phyloP scores from a whole-genome alignment of 2,329 filamentous ascomycete species.

The Pleurostoma richardsiae region DNA sequence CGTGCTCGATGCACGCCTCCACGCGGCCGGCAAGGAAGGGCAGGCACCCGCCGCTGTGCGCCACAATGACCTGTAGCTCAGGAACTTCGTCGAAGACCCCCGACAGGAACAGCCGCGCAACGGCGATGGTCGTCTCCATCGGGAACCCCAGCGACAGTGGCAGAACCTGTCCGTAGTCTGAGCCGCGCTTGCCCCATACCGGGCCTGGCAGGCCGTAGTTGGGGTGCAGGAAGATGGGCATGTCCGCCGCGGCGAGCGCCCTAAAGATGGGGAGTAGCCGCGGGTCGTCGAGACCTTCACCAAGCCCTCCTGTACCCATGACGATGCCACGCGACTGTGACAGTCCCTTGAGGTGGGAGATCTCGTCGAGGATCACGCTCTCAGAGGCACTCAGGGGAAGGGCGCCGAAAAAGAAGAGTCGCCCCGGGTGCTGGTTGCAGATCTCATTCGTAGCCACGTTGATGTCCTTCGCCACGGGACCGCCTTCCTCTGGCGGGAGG shows the following conservation, averaged over 20 bases:
- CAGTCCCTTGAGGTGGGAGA: conserved; percentile 56
- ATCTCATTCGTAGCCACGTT: conserved; percentile 71
- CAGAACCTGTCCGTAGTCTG: conserved; percentile 75
- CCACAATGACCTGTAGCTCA: conserved; percentile 65
- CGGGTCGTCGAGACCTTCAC: conserved; percentile 70
- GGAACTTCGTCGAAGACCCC: conserved; percentile 73
- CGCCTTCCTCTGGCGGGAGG: conserved; percentile 54
- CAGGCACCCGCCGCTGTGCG: conserved; percentile 78
- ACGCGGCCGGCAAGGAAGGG: conserved; percentile 80
- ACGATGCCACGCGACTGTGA: conserved; percentile 71
- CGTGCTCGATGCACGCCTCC: conserved; percentile 76
- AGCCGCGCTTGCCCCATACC: conserved; percentile 65
- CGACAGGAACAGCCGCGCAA: conserved; percentile 74
- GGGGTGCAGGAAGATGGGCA: conserved; percentile 76
- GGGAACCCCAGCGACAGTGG: conserved; percentile 78
- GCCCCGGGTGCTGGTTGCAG: conserved; percentile 57
- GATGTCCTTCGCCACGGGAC: conserved; percentile 56
- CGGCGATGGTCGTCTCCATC: conserved; percentile 81
- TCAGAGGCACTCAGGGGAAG: conserved; percentile 65
- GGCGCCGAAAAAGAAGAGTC: conserved; percentile 73
- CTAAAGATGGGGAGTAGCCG: conserved; percentile 63
- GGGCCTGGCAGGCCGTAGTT: conserved; percentile 77
- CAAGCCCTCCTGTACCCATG: conserved; percentile 73
- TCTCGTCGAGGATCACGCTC: conserved; percentile 56
- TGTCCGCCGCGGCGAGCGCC: conserved; percentile 55